Evolutionary conservation across 2,329 filamentous ascomycete genomes (phyloP).

Genomic region (Sporothrix inflata): DNA sequence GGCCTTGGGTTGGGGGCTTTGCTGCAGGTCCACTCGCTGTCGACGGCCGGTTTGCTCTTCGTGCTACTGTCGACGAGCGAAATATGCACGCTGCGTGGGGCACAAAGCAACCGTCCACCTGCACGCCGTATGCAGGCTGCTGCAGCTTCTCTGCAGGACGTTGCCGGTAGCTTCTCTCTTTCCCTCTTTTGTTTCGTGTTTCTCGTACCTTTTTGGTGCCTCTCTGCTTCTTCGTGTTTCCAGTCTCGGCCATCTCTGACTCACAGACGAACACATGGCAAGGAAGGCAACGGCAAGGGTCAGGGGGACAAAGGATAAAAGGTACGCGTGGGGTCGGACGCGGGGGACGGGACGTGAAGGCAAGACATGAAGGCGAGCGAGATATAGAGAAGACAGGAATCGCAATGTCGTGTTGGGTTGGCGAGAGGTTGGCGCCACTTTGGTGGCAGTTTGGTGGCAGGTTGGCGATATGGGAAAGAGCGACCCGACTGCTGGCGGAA

Average conservation of each 20-base stretch:
- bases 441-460: slow-evolving; percentile 23
- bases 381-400: not conserved
- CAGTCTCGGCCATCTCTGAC: slow-evolving; percentile 16
- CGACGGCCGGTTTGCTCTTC: slow-evolving; percentile 13
- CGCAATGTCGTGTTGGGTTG: slow-evolving; percentile 10
- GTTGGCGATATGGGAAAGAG: slow-evolving; percentile 5
- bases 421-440: slow-evolving; percentile 22
- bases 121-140: not conserved
- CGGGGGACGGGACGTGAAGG: not conserved
- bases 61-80: not conserved
- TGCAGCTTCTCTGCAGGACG: not conserved
- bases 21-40: slow-evolving; percentile 34
- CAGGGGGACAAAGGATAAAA: not conserved
- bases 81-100: not conserved
- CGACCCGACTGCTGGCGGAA: not conserved
- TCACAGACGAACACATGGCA: slow-evolving; percentile 29
- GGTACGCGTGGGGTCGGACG: slow-evolving; percentile 12
- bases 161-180: not conserved
- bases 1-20: slow-evolving; percentile 21
- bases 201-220: not conserved
- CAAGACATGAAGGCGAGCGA: not conserved
- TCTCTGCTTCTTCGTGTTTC: not conserved
- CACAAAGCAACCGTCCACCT: not conserved
- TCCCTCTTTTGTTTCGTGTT: not conserved
- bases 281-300: not conserved